Conservation (phyloP, 225 moss, liverwort and hornwort genomes). For the Climacium dendroides region DNA sequence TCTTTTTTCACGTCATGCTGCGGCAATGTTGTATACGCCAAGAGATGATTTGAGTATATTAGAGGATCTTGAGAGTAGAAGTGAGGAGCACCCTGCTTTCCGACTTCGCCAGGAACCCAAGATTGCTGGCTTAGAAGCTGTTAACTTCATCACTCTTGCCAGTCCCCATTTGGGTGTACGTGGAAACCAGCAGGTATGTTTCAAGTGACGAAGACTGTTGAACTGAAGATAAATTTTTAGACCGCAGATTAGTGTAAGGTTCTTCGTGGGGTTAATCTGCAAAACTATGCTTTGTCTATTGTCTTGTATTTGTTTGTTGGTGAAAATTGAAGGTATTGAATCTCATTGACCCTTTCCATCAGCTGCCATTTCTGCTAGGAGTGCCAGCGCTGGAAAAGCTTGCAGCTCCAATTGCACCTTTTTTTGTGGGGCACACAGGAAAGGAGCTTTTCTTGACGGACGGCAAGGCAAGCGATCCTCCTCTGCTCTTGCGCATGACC, state of each 20-base stretch:
- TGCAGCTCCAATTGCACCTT: slow-evolving; percentile 70
- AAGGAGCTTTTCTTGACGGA: slow-evolving; percentile 93
- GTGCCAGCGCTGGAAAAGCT: slow-evolving; percentile 80
- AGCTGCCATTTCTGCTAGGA: slow-evolving; percentile 91
- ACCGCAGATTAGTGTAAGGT: background rate
- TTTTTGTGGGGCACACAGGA: slow-evolving; percentile 67
- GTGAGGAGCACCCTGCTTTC: slow-evolving; percentile 19
- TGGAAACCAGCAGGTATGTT: slow-evolving; percentile 65
- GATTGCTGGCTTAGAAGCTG: slow-evolving; percentile 76
- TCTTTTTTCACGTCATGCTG: slow-evolving; percentile 75
- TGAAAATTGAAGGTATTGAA: background rate
- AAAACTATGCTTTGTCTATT: background rate
- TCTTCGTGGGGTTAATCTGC: background rate
- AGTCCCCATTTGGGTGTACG: slow-evolving; percentile 94
- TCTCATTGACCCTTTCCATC: background rate
- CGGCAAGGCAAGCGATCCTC: slow-evolving; percentile 73
- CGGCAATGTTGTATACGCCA: slow-evolving; percentile 49
- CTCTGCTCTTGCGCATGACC: slow-evolving; percentile 89
- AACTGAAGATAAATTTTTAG: background rate
- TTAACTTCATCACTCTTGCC: slow-evolving; percentile 79
- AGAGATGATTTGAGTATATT: slow-evolving; percentile 9
- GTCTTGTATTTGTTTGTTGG: background rate
- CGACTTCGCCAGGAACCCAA: slow-evolving; percentile 19
- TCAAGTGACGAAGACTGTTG: background rate
- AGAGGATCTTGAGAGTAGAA: slow-evolving; percentile 40